Evolutionary conservation across 1,284 basidiomycete species (phyloP).

Genomic region (Trametes versicolor): DNA sequence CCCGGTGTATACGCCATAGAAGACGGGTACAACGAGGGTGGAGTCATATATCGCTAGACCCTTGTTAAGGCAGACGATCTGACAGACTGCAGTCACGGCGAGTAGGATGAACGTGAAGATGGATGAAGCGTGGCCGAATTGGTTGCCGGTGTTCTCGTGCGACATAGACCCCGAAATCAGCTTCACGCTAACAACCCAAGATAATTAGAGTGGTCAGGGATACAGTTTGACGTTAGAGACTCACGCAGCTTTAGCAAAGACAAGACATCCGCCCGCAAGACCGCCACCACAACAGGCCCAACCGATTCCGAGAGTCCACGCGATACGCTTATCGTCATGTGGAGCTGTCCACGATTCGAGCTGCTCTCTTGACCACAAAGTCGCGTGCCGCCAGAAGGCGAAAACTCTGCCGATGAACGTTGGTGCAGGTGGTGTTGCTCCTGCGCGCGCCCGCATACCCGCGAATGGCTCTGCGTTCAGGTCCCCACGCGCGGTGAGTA

Average conservation of each 20-base stretch:
- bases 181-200: conserved; percentile 63
- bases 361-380: conserved; percentile 64
- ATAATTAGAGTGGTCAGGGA: background rate
- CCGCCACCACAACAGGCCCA: conserved; percentile 94
- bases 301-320: conserved; percentile 90
- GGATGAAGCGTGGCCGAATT: conserved; percentile 83
- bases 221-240: conserved; percentile 43
- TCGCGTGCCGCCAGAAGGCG: conserved; percentile 55
- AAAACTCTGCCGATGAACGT: conserved; percentile 45
- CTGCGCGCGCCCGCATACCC: conserved; percentile 48
- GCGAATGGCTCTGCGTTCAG: conserved; percentile 66
- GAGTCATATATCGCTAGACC: conserved; percentile 85
- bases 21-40: conserved; percentile 78
- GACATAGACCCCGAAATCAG: conserved; percentile 78
- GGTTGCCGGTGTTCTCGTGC: conserved; percentile 83
- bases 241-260: conserved; percentile 91
- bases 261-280: conserved; percentile 87
- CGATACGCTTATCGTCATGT: conserved; percentile 84
- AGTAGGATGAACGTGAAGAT: conserved; percentile 88
- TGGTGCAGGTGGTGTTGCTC: conserved; percentile 36
- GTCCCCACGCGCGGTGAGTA: conserved; percentile 73
- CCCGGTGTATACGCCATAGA: conserved; percentile 76
- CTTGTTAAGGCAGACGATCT: conserved; percentile 91
- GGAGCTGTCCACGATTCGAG: conserved; percentile 82
- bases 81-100: conserved; percentile 81